phyloP scores from a whole-genome alignment of 2,329 filamentous ascomycete genomes.

The Cladosporium velox region DNA sequence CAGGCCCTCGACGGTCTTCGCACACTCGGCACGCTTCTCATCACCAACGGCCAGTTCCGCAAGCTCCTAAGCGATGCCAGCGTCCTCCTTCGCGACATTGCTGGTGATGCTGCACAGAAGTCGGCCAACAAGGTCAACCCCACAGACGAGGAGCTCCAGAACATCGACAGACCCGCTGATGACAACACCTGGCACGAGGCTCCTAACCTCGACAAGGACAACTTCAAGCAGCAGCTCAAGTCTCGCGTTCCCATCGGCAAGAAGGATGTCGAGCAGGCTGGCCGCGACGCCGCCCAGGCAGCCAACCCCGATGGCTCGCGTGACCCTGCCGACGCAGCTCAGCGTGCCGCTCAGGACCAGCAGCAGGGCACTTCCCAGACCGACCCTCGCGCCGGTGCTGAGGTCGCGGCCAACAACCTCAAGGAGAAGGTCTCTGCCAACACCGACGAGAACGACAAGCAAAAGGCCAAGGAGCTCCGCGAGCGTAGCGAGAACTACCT shows the following conservation, averaged over 20 bases:
- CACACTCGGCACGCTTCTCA: slow-evolving; percentile 82
- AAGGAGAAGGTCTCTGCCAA: slow-evolving; percentile 64
- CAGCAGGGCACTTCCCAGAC: slow-evolving; percentile 47
- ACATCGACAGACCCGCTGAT: slow-evolving; percentile 80
- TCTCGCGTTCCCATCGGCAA: slow-evolving; percentile 55
- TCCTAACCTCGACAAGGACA: slow-evolving; percentile 71
- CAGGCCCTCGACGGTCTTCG: slow-evolving; percentile 81
- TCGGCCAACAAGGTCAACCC: slow-evolving; percentile 76
- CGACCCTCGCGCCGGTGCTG: slow-evolving; percentile 54
- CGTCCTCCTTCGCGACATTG: slow-evolving; percentile 83
- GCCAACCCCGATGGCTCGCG: slow-evolving; percentile 59
- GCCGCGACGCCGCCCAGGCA: slow-evolving; percentile 57
- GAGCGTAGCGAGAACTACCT: slow-evolving; percentile 71
- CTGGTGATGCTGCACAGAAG: slow-evolving; percentile 82
- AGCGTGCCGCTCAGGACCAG: slow-evolving; percentile 56
- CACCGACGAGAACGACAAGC: slow-evolving; percentile 62
- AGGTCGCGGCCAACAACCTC: slow-evolving; percentile 49
- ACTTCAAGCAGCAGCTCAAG: slow-evolving; percentile 68
- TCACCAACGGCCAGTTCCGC: slow-evolving; percentile 95
- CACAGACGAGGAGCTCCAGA: slow-evolving; percentile 70
- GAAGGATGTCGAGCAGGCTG: slow-evolving; percentile 63
- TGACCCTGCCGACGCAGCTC: slow-evolving; percentile 57
- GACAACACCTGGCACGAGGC: slow-evolving; percentile 94
- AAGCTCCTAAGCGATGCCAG: slow-evolving; percentile 83
- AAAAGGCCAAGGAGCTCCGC: slow-evolving; percentile 46